Evolutionary conservation across 2,329 filamentous ascomycete genomes (phyloP), one percentile per base, ranked within the genome.

Genomic region (Emericellopsis cladophorae): DNA sequence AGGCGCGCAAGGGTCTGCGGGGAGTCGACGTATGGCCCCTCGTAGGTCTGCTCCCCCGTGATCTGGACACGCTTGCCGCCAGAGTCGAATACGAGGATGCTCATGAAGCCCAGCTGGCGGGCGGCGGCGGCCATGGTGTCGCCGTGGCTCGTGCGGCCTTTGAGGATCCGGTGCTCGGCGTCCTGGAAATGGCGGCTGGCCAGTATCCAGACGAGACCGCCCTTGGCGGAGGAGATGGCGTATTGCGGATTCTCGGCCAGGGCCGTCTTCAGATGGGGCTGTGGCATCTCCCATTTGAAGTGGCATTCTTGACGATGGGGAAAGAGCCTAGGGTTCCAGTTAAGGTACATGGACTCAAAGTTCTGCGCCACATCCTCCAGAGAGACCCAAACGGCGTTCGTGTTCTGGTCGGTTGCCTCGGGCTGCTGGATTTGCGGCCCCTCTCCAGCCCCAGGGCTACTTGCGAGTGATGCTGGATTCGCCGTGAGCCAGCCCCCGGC

Each of bases 311-410:
- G 81, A 8, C 89, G 79, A 54, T 84, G 66, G 2, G 67, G 67
- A 60, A 98, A 98, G 1, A 95, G 67, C 1, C 74, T 72, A 0
- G 92, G 89, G 48, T 95, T 95, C 92, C 92, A 98, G 61, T 96
- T 98, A 41, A 98, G 69, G 58, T 96, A 98, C 49, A 98, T 76
- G 15, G 89, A 94, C 56, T 96, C 88, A 47, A 95, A 98, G 54
- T 95, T 81, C 52, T 95, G 88, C 31, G 86, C 74, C 4, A 95
- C 79, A 48, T 88, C 84, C 49, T 94, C 84, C 23, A 92, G 77
- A 21, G 81, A 79, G 62, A 96, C 93, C 90, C 92, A 96, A 54
- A 95, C 93, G 1, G 83, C 86, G n/a, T 88, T 87, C 1, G 52
- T 40, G 12, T 11, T 29, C 31, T 18, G 14, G n/a, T 40, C 39